Conservation (phyloP, 768 basidiomycete species). For the Amanita molliuscula region DNA sequence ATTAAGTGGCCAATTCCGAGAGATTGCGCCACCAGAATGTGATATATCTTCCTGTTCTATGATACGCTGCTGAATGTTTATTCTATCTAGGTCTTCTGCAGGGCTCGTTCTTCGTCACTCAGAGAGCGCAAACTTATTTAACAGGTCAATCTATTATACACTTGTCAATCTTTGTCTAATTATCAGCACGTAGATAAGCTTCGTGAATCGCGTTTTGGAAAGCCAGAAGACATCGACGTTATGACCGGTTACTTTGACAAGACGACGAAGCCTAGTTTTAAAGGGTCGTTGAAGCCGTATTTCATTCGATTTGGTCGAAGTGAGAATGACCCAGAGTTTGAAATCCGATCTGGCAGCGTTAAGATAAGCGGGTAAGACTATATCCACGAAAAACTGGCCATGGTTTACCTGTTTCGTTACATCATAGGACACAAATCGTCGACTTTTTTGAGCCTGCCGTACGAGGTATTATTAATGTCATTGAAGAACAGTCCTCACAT, state of each 20-base stretch:
- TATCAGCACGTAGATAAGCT: constrained; percentile 15
- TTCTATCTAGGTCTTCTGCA: background rate
- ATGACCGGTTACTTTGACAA: constrained; percentile 20
- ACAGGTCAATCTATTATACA: background rate
- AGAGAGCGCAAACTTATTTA: background rate
- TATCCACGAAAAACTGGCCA: too few species aligned
- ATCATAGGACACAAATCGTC: background rate
- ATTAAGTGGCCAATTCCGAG: background rate
- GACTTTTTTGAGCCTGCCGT: constrained; percentile 1
- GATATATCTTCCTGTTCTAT: constrained; percentile 12
- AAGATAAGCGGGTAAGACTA: constrained; percentile 15
- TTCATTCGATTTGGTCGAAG: constrained; percentile 38
- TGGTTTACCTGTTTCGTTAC: background rate
- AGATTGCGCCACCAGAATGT: background rate
- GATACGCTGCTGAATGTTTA: constrained; percentile 17
- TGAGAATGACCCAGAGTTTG: constrained; percentile 28
- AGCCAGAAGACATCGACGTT: background rate
- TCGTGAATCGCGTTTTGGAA: background rate
- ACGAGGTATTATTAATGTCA: background rate
- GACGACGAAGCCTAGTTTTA: constrained; percentile 34
- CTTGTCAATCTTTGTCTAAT: background rate
- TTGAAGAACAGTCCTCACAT: background rate
- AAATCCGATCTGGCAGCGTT: constrained; percentile 34
- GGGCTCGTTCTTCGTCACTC: constrained; percentile 4
- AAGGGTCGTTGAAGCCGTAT: constrained; percentile 26